phyloP scores from a whole-genome alignment of 2,329 filamentous ascomycete species.

The Nannizziopsis barbatae region DNA sequence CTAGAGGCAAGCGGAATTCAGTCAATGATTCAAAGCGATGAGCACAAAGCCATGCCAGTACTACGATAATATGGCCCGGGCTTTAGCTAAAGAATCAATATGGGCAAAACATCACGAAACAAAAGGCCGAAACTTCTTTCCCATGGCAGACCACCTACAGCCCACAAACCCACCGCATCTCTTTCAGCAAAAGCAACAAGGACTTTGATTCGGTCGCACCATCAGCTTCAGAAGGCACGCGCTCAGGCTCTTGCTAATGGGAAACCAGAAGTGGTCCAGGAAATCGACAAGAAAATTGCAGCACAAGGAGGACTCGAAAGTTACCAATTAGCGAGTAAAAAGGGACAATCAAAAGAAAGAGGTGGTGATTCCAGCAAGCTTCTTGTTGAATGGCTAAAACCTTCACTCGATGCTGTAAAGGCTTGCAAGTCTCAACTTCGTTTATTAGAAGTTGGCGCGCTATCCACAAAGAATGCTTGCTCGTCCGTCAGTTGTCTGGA shows the following conservation, averaged over 20 bases:
- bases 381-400: constrained; percentile 48
- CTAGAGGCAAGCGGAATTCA: too few species aligned
- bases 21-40: too few species aligned
- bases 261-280: constrained; percentile 31
- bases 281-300: constrained; percentile 42
- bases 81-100: background rate
- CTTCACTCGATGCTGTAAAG: constrained; percentile 20
- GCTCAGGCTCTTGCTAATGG: constrained; percentile 41
- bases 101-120: constrained; percentile 21
- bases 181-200: constrained; percentile 49
- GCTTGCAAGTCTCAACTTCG: constrained; percentile 33
- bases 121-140: constrained; percentile 33
- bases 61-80: background rate
- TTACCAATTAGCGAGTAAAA: constrained; percentile 53
- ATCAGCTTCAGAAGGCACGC: constrained; percentile 48
- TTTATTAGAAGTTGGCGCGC: constrained; percentile 79
- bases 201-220: constrained; percentile 49
- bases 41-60: too few species aligned
- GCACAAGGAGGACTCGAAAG: constrained; percentile 47
- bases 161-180: constrained; percentile 25
- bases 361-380: constrained; percentile 54
- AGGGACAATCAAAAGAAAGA: constrained; percentile 48
- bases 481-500: constrained; percentile 60
- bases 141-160: constrained; percentile 36
- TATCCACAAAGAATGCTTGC: constrained; percentile 76